Evolutionary conservation across 345 rosid genomes (phyloP), one percentile per base, ranked within the genome.

Genomic region (Chamaenerion angustifolium): DNA sequence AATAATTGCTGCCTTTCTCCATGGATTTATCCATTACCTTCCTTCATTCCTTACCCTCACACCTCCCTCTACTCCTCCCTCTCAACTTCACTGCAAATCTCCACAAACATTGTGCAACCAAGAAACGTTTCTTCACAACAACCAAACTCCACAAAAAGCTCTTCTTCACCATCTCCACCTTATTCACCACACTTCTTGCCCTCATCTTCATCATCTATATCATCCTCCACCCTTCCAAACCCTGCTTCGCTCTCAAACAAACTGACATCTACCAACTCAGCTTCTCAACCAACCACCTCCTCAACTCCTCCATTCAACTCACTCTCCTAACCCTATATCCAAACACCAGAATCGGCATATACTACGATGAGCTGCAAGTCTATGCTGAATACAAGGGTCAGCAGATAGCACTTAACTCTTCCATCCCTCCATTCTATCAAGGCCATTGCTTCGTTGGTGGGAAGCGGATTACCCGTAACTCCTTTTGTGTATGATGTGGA

Each of bases 241-340:
- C 95, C 8, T 55, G 71, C 21, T 81, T 85, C 67, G 62, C 94
- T 55, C 83, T 89, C 66, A 64, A 67, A 16, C 79, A 82, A 58
- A 69, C 71, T 0, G 68, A 79, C 11, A 62, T 89, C 49, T 73
- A 81, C 75, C 79, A 55, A 51, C 95, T 89, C 52, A 60, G 70
- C 21, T 72, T 89, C 73, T 76, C 89, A 1, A 62, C 66, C 5
- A 59, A 65, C n/a, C 85, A 74, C 64, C 77, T 83, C 42, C 94
- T 89, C 69, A 83, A 81, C 76, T 85, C 90, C 54, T 85, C 90
- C 51, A 66, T 89, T 59, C 84, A 76, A 52, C 68, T 89, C 64
- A 79, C 88, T 37, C 63, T 85, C 10, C 57, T 68, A 19, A 68
- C 90, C 49, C 61, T 49, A 53, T 85, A 89, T 61, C 86, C 92